Percentiles rank a stretch among this genome's conserved stretches.
Evolutionary conservation across 2,329 filamentous ascomycete species (phyloP).

Genomic region (Fusarium papillatum): DNA sequence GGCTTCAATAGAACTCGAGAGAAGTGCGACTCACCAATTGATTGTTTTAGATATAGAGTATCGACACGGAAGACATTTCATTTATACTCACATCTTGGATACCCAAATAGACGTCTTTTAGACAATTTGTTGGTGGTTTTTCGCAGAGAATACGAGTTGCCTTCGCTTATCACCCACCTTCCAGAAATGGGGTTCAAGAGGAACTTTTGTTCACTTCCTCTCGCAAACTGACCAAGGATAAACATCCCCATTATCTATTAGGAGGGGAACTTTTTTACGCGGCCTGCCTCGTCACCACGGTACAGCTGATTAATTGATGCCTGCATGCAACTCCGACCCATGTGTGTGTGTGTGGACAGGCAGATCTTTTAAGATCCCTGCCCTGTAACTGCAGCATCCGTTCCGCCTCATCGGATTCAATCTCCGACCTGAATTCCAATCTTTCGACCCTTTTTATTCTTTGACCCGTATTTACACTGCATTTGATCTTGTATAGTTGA

Average conservation of each 20-base stretch:
- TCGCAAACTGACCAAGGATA: slow-evolving; percentile 4
- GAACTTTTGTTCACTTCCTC: slow-evolving; percentile 38
- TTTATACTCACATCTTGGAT: slow-evolving; percentile 10
- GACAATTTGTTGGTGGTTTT: background rate
- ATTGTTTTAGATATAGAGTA: background rate
- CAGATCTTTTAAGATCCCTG: background rate
- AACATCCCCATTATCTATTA: background rate
- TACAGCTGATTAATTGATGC: background rate
- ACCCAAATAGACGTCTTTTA: slow-evolving; percentile 21
- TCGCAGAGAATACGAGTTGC: background rate
- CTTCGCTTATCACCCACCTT: slow-evolving; percentile 31
- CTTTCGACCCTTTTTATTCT: background rate
- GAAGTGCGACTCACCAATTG: background rate
- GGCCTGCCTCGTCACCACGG: background rate
- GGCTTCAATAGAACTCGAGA: slow-evolving; percentile 31
- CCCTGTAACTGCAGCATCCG: background rate
- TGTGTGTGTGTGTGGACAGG: background rate
- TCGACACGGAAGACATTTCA: background rate
- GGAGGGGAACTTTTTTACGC: background rate
- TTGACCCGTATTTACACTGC: background rate
- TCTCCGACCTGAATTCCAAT: background rate
- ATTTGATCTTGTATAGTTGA: background rate
- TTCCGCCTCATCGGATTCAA: background rate
- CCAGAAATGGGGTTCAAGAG: slow-evolving; percentile 31
- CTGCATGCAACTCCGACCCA: slow-evolving; percentile 3